Conservation (phyloP, 768 basidiomycete genomes). For the Kwoniella dendrophila region DNA sequence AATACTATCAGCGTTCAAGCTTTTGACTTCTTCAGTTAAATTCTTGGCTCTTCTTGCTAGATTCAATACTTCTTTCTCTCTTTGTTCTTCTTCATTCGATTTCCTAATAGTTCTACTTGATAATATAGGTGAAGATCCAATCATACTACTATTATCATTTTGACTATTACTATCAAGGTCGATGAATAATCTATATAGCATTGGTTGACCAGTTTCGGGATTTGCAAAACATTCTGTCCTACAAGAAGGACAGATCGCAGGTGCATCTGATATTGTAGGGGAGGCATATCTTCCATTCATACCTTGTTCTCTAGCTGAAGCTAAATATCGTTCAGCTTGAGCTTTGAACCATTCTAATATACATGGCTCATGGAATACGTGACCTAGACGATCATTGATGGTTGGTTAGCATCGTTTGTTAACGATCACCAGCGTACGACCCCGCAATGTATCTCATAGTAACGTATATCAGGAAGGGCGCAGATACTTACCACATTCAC, state of each 20-base stretch:
- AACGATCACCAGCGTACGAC: background rate
- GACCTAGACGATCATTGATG: conserved; percentile 26
- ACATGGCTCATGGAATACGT: conserved; percentile 45
- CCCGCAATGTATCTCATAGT: background rate
- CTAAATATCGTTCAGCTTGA: conserved; percentile 28
- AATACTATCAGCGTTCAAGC: conserved; percentile 20
- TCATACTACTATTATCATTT: conserved; percentile 2
- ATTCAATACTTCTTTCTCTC: conserved; percentile 30
- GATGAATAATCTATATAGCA: conserved; percentile 38
- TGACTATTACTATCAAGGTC: conserved; percentile 22
- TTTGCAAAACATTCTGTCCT: conserved; percentile 40
- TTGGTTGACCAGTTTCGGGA: conserved; percentile 38
- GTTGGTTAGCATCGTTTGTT: too few relatives aligned
- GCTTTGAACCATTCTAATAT: conserved; percentile 37
- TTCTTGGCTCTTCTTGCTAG: conserved; percentile 40
- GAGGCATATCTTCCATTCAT: conserved; percentile 18
- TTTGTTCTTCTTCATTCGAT: conserved; percentile 9
- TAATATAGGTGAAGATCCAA: conserved; percentile 11
- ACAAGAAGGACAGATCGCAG: conserved; percentile 40
- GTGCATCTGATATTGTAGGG: conserved; percentile 31
- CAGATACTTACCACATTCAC: conserved; percentile 42
- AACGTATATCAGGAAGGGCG: background rate
- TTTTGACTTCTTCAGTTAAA: conserved; percentile 26
- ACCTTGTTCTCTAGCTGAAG: conserved; percentile 24
- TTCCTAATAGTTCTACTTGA: background rate